Percentiles rank a stretch among this genome's conserved stretches.
These are phyloP conservation scores for Brassica balearica DNA, from an alignment of 441 rosid species.

Conservation along the genomic window DNA sequence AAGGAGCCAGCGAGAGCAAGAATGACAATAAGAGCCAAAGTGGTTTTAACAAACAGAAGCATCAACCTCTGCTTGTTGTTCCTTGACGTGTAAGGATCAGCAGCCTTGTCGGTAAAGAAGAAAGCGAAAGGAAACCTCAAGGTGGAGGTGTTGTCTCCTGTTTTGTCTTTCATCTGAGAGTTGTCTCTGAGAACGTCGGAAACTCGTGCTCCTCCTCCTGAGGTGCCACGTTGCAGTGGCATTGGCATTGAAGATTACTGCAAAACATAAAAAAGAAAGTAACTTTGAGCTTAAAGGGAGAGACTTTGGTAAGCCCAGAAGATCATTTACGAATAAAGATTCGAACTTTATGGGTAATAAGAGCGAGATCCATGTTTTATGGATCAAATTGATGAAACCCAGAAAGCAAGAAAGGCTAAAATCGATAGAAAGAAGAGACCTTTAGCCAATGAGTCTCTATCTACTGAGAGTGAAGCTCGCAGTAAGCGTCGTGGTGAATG, in stretches of 20 bases:
- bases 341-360: neutral
- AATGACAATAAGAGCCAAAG: neutral
- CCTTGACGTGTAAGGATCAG: slow-evolving; percentile 2
- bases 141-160: neutral
- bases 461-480: slow-evolving; percentile 23
- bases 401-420: neutral
- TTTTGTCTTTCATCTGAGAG: neutral
- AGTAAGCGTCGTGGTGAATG: slow-evolving; percentile 41
- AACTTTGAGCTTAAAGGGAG: neutral
- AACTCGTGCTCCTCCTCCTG: neutral
- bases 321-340: neutral
- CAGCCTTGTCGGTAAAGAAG: neutral
- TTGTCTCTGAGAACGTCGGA: neutral
- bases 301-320: neutral
- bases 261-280: neutral
- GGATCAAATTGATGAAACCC: slow-evolving; percentile 1
- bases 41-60: neutral
- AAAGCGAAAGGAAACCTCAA: neutral
- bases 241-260: neutral
- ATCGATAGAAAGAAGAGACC: too few species aligned
- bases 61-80: neutral
- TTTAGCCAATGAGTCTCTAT: too few species aligned
- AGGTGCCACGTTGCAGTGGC: slow-evolving; percentile 2
- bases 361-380: neutral
- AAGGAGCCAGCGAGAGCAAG: neutral